Conservation (phyloP, 192 early-diverging fungal species). For the Linnemannia zychae region DNA sequence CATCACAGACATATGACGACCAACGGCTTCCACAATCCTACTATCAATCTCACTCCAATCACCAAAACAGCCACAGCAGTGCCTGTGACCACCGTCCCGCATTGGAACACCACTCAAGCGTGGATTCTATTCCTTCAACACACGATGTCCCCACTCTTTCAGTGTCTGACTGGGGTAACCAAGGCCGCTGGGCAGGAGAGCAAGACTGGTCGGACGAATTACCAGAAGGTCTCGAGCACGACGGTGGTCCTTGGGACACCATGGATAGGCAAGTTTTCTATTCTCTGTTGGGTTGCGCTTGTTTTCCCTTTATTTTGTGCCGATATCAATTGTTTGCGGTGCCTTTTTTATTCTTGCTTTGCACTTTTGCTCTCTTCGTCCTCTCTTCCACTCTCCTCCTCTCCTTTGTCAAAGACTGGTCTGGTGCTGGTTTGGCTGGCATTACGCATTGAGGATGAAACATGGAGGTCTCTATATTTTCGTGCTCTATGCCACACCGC, state of each 20-base stretch:
- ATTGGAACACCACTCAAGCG: slow-evolving; percentile 21
- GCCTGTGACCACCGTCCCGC: slow-evolving; percentile 16
- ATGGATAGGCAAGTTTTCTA: slow-evolving; percentile 51
- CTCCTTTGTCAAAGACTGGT: background rate
- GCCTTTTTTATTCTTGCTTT: background rate
- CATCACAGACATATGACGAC: background rate
- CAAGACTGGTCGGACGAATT: slow-evolving; percentile 49
- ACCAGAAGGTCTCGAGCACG: slow-evolving; percentile 52
- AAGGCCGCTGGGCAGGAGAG: slow-evolving; percentile 43
- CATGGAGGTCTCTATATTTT: background rate
- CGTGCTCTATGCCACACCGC: background rate
- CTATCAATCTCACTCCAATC: background rate
- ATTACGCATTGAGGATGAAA: background rate
- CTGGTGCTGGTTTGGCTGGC: slow-evolving; percentile 3
- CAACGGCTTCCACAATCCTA: slow-evolving; percentile 7
- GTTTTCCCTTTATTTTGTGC: slow-evolving; percentile 7
- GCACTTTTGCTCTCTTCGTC: background rate
- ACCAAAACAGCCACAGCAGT: slow-evolving; percentile 13
- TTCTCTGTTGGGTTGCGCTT: background rate
- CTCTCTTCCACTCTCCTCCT: slow-evolving; percentile 3
- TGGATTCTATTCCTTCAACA: slow-evolving; percentile 48
- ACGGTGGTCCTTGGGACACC: slow-evolving; percentile 44
- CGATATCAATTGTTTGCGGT: background rate
- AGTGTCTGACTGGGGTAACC: slow-evolving; percentile 49
- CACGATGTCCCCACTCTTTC: slow-evolving; percentile 38